Evolutionary conservation across 129 eudicot species (phyloP).

Genomic region (Centrapalus pauciflorus): DNA sequence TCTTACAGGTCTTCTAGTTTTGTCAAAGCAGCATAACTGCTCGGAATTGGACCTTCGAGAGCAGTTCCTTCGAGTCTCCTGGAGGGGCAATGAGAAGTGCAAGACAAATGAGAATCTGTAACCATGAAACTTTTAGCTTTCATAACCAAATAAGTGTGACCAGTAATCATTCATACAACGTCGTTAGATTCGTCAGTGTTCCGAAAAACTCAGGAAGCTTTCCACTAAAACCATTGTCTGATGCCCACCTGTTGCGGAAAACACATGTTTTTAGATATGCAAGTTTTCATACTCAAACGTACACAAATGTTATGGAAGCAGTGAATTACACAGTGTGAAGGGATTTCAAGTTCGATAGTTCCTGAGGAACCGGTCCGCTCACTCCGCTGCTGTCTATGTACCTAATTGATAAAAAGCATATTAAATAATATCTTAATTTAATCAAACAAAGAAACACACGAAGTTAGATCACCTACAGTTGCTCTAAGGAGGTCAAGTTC

Average conservation of each 20-base stretch:
- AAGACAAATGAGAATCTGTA: background rate
- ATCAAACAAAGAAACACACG: background rate
- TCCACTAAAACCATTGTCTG: conserved; percentile 64
- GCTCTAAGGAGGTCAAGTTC: conserved; percentile 53
- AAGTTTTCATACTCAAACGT: background rate
- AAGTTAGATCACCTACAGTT: conserved; percentile 62
- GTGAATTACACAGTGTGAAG: conserved; percentile 47
- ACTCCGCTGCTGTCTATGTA: conserved; percentile 77
- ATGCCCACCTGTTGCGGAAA: conserved; percentile 53
- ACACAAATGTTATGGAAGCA: background rate
- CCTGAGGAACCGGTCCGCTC: conserved; percentile 63
- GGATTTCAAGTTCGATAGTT: conserved; percentile 55
- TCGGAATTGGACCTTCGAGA: conserved; percentile 76
- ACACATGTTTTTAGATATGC: background rate
- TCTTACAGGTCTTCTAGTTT: conserved; percentile 66
- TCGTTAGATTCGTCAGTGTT: conserved; percentile 45
- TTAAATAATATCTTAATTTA: background rate
- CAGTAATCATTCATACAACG: conserved; percentile 36
- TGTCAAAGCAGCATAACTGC: conserved; percentile 51
- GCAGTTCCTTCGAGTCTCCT: conserved; percentile 74
- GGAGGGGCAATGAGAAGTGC: background rate
- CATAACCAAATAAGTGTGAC: background rate
- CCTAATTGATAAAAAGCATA: conserved; percentile 32
- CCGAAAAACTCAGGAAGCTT: conserved; percentile 65
- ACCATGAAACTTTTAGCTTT: background rate